phyloP scores from a whole-genome alignment of 352 stramenopile species.

The Globisporangium paddicum region DNA sequence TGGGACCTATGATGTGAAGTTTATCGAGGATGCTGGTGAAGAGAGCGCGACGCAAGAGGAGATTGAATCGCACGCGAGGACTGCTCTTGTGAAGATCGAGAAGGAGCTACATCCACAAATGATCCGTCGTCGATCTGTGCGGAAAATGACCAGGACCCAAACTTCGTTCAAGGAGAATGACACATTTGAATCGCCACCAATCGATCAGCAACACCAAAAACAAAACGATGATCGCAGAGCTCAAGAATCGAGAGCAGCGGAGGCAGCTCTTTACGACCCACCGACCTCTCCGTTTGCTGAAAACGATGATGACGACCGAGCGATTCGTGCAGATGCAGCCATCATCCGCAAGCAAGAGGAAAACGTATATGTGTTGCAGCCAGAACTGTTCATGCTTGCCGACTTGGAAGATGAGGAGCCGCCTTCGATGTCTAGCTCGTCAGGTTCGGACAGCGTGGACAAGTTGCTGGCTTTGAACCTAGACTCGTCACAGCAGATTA shows the following conservation, averaged over 20 bases:
- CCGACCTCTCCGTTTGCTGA: background rate
- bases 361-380: background rate
- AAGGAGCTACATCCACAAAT: background rate
- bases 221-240: background rate
- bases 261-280: conserved; percentile 1
- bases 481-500: background rate
- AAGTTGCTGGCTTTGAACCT: background rate
- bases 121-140: background rate
- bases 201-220: background rate
- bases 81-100: background rate
- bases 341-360: conserved; percentile 6
- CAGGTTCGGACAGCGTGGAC: background rate
- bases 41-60: background rate
- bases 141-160: background rate
- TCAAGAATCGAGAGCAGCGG: background rate
- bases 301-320: conserved; percentile 4
- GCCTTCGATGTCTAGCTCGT: background rate
- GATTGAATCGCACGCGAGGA: too few species aligned
- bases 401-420: conserved; percentile 3
- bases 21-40: background rate
- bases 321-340: conserved; percentile 7
- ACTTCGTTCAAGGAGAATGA: background rate
- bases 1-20: conserved; percentile 20
- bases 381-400: background rate
- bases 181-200: background rate